phyloP scores from a whole-genome alignment of 202 grass and related monocot species.

The Setaria italica region DNA sequence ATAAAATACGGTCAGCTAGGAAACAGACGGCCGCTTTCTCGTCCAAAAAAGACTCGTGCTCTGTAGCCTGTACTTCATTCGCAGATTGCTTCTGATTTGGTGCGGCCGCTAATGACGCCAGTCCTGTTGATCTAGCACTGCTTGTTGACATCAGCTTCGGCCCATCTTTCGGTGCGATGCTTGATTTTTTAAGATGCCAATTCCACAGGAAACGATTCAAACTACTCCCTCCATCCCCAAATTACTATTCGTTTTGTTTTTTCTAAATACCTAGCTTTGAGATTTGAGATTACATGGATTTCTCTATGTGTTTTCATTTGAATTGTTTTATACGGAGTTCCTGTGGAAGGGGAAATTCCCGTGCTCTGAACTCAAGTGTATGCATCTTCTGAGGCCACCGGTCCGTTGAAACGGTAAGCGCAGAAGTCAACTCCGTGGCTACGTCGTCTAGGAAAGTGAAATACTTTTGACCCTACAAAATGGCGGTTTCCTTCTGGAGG shows the following conservation, averaged over 20 bases:
- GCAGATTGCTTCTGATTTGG: background rate
- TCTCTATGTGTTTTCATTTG: background rate
- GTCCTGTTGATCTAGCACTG: conserved; percentile 13
- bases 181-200: background rate
- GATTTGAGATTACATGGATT: background rate
- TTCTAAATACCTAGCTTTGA: too few species aligned
- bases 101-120: background rate
- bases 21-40: conserved; percentile 27
- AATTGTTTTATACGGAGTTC: background rate
- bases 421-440: conserved; percentile 8
- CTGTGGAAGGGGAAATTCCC: background rate
- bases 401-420: conserved; percentile 33
- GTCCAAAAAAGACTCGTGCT: conserved; percentile 1
- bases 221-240: too few species aligned
- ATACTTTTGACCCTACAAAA: background rate
- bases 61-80: background rate
- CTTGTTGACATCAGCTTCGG: background rate
- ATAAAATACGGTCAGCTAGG: background rate
- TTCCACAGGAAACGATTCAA: background rate
- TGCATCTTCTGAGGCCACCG: background rate
- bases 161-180: background rate
- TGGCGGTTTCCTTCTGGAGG: background rate
- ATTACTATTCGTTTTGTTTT: too few species aligned
- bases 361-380: background rate
- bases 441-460: background rate